Evolutionary conservation across 2,329 filamentous ascomycete genomes (phyloP), one percentile per base, ranked within the genome.

Genomic region (Bipolaris sorokiniana): DNA sequence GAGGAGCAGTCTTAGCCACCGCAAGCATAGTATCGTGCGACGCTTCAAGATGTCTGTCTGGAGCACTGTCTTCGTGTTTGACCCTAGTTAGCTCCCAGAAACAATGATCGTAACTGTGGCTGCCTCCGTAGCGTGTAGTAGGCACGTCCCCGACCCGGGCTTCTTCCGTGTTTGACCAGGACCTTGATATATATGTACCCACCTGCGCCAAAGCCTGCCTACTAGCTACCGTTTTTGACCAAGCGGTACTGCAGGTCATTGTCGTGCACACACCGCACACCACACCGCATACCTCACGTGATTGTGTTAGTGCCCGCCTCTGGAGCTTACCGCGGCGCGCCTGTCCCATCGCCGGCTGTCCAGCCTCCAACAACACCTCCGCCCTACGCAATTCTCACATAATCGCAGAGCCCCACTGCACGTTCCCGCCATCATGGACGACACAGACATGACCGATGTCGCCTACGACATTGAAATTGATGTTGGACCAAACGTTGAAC

Each of bases 381-480:
- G 59, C 63, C 60, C 62, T 64, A 57, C 66, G 53, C 51, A 56
- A 42, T 51, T 40, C 22, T 48, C 23, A n/a, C 28, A 20, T 50
- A 51, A 47, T 51, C 10, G 45, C 33, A 34, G 47, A 41, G 48
- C 50, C 46, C 40, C 53, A 22, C 51, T 23, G 42, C 45, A 45
- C n/a, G 55, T 47, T 28, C 34, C 56, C 56, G 56, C 38, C 51
- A 44, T 37, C 48, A 73, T 71, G 65, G 70, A 75, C 47, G 70
- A 75, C 53, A 67, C 68, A 37, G 68, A 74, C 47, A 73, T 72
- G 70, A 72, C 67, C 34, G 74, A 76, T 56, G 70, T 66, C 33
- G 71, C 68, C 44, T 74, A 72, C 54, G 74, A 77, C 60, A 74
- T 77, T 53, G 73, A 76, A 58, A 68, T 78, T 48, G 72, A 71